phyloP scores from a whole-genome alignment of 768 basidiomycete genomes.

The Mycena alexandri region DNA sequence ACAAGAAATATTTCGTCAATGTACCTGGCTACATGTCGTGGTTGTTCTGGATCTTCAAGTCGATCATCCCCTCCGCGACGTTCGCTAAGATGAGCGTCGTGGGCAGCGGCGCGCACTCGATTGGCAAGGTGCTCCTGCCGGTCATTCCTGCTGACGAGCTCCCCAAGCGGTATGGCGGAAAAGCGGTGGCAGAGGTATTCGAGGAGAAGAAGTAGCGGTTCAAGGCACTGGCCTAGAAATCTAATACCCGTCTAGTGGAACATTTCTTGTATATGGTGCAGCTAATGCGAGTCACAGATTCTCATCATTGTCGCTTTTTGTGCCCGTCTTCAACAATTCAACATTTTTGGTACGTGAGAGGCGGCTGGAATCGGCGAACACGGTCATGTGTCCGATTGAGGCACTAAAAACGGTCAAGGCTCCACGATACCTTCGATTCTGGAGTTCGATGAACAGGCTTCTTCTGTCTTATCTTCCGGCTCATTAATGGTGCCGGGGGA shows the following conservation, averaged over 20 bases:
- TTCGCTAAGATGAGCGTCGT: slow-evolving; percentile 86
- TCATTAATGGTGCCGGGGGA: too few relatives aligned
- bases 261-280: background rate
- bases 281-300: slow-evolving; percentile 3
- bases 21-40: slow-evolving; percentile 82
- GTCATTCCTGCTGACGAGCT: slow-evolving; percentile 69
- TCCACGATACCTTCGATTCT: background rate
- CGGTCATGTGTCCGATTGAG: slow-evolving; percentile 17
- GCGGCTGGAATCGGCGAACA: background rate
- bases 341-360: background rate
- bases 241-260: background rate
- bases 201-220: slow-evolving; percentile 30
- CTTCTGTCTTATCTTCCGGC: slow-evolving; percentile 27
- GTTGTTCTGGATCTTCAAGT: slow-evolving; percentile 89
- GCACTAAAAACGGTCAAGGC: background rate
- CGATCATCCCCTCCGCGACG: slow-evolving; percentile 78
- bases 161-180: slow-evolving; percentile 80
- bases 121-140: slow-evolving; percentile 71
- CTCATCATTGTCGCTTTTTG: background rate
- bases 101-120: slow-evolving; percentile 69
- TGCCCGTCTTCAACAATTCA: too few relatives aligned
- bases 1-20: slow-evolving; percentile 85
- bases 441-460: too few relatives aligned
- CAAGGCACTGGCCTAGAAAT: background rate
- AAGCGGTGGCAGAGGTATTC: slow-evolving; percentile 52